phyloP scores from a whole-genome alignment of 2,329 filamentous ascomycete genomes.

The Fusarium nelsonii region DNA sequence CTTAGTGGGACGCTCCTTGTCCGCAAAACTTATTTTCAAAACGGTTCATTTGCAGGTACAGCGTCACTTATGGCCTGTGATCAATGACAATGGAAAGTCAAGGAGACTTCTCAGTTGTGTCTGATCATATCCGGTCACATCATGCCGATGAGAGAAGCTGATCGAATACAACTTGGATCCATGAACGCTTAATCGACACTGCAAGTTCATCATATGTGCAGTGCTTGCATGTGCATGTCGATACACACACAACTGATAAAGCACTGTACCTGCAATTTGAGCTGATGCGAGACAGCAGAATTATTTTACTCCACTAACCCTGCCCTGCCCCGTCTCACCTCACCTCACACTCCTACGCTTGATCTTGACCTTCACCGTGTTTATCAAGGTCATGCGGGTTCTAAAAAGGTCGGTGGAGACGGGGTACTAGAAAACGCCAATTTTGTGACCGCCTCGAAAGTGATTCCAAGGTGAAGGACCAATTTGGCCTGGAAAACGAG shows the following conservation, averaged over 20 bases:
- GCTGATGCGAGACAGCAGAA: slow-evolving; percentile 7
- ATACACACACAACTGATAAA: slow-evolving; percentile 2
- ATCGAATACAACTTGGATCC: neutral
- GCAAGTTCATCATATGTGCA: slow-evolving; percentile 1
- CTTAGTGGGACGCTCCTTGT: slow-evolving; percentile 18
- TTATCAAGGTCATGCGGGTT: slow-evolving; percentile 25
- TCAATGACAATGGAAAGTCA: neutral
- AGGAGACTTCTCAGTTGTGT: neutral
- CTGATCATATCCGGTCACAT: neutral
- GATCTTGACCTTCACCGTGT: slow-evolving; percentile 29
- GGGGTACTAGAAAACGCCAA: neutral
- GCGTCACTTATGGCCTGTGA: neutral
- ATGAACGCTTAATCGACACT: neutral
- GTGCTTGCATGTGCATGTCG: slow-evolving; percentile 10
- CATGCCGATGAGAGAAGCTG: neutral
- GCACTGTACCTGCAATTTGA: neutral
- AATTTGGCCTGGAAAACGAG: slow-evolving; percentile 10
- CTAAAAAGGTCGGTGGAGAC: slow-evolving; percentile 24
- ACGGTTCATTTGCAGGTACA: neutral
- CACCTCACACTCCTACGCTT: slow-evolving; percentile 2
- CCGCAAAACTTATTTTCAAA: neutral
- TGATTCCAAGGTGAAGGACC: slow-evolving; percentile 34
- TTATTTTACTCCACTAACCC: neutral
- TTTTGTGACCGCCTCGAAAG: slow-evolving; percentile 30
- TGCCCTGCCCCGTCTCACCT: neutral